A percentile compares a stretch with the other conserved stretches of the same genome.
phyloP scores from a whole-genome alignment of 371 early-diverging fungal genomes.

The Lichtheimia corymbifera region DNA sequence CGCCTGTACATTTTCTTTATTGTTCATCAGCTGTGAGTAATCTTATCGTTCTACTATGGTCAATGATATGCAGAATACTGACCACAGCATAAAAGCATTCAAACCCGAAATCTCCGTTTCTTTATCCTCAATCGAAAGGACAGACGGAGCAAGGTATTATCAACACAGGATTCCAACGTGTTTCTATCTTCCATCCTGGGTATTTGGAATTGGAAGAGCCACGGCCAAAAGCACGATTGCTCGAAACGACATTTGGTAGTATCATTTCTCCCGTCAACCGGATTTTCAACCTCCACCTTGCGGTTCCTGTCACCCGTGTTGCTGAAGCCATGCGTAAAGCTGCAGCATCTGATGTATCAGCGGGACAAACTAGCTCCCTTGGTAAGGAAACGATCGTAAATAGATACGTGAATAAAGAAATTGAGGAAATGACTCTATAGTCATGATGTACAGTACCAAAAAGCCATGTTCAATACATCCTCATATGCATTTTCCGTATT shows the following conservation, averaged over 20 bases:
- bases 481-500: too few species aligned
- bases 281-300: constrained; percentile 15
- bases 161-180: constrained; percentile 62
- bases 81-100: constrained; percentile 36
- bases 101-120: constrained; percentile 58
- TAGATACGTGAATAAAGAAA: too few species aligned
- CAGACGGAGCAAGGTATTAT: constrained; percentile 68
- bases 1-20: constrained; percentile 66
- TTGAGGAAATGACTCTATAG: too few species aligned
- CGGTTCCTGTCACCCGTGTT: constrained; percentile 27
- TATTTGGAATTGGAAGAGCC: constrained; percentile 52
- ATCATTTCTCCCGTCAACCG: constrained; percentile 18
- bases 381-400: too few species aligned
- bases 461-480: too few species aligned
- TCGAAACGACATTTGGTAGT: constrained; percentile 17
- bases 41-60: not conserved
- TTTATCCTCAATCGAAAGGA: constrained; percentile 77
- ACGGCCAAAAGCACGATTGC: constrained; percentile 19
- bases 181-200: constrained; percentile 68
- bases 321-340: constrained; percentile 40
- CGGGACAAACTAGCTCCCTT: too few species aligned
- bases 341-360: constrained; percentile 2
- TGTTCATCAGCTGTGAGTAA: constrained; percentile 52
- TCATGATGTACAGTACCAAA: too few species aligned
- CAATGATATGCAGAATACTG: too few species aligned